phyloP scores from a whole-genome alignment of 768 basidiomycete species.

The Mycena belliarum region DNA sequence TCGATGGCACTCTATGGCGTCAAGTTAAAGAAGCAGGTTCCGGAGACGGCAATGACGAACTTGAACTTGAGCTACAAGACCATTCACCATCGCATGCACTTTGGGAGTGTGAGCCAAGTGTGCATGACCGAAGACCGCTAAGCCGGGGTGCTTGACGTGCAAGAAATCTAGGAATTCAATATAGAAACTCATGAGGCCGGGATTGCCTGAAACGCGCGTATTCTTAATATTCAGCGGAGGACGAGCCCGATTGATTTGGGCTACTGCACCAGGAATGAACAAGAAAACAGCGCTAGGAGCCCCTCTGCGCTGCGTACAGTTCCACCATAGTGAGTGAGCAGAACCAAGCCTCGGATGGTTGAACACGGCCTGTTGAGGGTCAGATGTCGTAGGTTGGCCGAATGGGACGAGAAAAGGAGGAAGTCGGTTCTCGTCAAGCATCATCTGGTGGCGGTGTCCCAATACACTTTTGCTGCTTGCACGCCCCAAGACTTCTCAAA shows the following conservation, averaged over 20 bases:
- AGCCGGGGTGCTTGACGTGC: slow-evolving; percentile 35
- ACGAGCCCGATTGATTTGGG: neutral
- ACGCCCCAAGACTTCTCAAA: neutral
- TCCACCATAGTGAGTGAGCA: slow-evolving; percentile 59
- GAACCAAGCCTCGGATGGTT: slow-evolving; percentile 44
- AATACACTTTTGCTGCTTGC: too few species aligned
- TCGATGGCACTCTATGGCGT: slow-evolving; percentile 47
- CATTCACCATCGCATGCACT: slow-evolving; percentile 28
- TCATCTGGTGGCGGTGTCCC: too few species aligned
- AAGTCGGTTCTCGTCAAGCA: slow-evolving; percentile 1
- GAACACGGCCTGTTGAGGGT: slow-evolving; percentile 30
- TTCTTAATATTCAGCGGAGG: neutral
- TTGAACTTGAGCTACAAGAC: slow-evolving; percentile 53
- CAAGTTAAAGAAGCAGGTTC: neutral
- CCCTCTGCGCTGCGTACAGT: neutral
- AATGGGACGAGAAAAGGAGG: slow-evolving; percentile 11
- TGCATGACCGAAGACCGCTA: slow-evolving; percentile 61
- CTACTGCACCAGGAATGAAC: slow-evolving; percentile 50
- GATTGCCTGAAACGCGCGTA: slow-evolving; percentile 42
- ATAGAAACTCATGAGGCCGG: slow-evolving; percentile 70
- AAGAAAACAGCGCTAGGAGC: slow-evolving; percentile 39
- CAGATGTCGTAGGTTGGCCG: neutral
- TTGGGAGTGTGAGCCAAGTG: slow-evolving; percentile 65
- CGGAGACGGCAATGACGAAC: neutral
- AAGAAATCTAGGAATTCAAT: slow-evolving; percentile 60